Conservation (phyloP, 2,329 filamentous ascomycete genomes). For the Colletotrichum filicis region DNA sequence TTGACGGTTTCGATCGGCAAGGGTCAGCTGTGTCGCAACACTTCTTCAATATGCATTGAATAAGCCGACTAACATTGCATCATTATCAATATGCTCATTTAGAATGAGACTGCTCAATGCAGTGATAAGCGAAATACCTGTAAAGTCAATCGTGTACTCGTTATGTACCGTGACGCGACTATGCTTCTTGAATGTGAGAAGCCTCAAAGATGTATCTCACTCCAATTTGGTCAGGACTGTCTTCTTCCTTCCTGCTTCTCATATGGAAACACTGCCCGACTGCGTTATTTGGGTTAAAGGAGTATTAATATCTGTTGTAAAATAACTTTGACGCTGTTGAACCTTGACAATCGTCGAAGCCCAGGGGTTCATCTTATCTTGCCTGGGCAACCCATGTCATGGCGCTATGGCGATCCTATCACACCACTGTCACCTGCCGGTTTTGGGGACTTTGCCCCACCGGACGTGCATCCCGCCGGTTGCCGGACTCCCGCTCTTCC, state of each 20-base stretch:
- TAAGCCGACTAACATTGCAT: too few relatives aligned
- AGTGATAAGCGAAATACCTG: neutral
- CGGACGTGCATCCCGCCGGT: neutral
- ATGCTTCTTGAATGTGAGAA: neutral
- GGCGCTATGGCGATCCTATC: conserved; percentile 5
- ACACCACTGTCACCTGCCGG: conserved; percentile 1
- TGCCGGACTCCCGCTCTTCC: neutral
- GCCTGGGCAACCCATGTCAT: neutral
- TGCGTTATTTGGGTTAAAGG: neutral
- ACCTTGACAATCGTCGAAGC: neutral
- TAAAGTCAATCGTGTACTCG: too few relatives aligned
- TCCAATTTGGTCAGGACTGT: neutral
- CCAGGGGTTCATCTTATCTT: neutral
- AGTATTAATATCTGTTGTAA: neutral
- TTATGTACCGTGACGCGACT: too few relatives aligned
- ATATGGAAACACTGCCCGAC: neutral
- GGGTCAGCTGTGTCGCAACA: neutral
- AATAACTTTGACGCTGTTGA: neutral
- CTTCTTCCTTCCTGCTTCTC: neutral
- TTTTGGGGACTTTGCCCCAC: conserved; percentile 1
- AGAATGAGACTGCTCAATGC: neutral
- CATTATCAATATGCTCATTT: neutral
- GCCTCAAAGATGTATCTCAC: neutral
- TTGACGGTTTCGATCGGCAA: neutral
- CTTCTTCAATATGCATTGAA: too few relatives aligned